phyloP scores from a whole-genome alignment of 1,284 basidiomycete species.

The Sporisorium graminicola region DNA sequence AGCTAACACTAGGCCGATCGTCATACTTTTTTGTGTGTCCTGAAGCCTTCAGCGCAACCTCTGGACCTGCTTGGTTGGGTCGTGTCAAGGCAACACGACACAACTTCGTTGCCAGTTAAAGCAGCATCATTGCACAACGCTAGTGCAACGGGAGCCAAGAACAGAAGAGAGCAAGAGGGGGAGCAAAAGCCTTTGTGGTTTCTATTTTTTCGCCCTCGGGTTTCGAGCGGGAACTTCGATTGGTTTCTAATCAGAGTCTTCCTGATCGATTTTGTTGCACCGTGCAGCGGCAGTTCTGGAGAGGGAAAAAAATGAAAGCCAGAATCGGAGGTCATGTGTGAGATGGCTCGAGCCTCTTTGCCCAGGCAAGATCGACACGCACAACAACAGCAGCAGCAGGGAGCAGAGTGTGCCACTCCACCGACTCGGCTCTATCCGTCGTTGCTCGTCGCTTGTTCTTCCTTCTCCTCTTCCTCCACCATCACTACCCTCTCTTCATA shows the following conservation, averaged over 20 bases:
- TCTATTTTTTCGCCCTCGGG: no score
- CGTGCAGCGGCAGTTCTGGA: conserved; percentile 17
- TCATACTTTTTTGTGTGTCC: no score
- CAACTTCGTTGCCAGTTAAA: background rate
- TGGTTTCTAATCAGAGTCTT: conserved; percentile 19
- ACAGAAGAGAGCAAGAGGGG: background rate
- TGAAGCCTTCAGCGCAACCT: background rate
- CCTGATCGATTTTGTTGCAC: conserved; percentile 37
- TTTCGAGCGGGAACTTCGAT: conserved; percentile 21
- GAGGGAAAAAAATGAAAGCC: background rate
- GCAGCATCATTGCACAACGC: background rate
- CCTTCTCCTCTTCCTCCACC: conserved; percentile 15
- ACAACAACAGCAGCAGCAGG: conserved; percentile 6
- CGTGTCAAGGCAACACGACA: background rate
- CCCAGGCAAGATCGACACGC: conserved; percentile 1
- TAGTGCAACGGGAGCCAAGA: background rate
- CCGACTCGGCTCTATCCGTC: conserved; percentile 12
- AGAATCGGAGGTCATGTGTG: conserved; percentile 34
- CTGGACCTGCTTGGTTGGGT: background rate
- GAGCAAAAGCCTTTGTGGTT: background rate
- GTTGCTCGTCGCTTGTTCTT: background rate
- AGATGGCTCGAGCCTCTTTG: conserved; percentile 16
- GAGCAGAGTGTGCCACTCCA: no score
- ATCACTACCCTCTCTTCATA: conserved; percentile 11
- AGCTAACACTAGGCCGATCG: conserved; percentile 12